Evolutionary conservation across 140 eudicot genomes (phyloP), one percentile per base, ranked within the genome.

Genomic region (Anethum foeniculum): DNA sequence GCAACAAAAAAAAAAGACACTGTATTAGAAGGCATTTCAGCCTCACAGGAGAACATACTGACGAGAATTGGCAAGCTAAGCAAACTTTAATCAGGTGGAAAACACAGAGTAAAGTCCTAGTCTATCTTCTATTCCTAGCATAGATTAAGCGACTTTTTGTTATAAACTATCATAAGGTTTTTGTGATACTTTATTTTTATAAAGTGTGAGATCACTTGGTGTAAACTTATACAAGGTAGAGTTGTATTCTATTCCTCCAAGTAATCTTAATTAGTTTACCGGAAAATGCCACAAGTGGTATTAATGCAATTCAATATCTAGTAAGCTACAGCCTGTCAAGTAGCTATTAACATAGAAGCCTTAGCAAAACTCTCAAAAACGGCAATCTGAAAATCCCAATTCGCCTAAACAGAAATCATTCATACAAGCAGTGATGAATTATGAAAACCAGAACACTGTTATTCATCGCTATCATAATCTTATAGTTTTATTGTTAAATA

Each of bases 281-380:
- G 15, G 43, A 67, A 67, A 67, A 67, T 23, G 74, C 23, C 30
- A 28, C 5, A 67, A n/a, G 30, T 30, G 73, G 9, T 67, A 28
- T 30, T 28, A n/a, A 13, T 30, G 73, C 41, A 32, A 30, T 67
- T 67, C 23, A 28, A 8, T 7, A 28, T 27, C 73, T 32, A 28
- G 74, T 32, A 32, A 67, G 43, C n/a, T 28, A 28, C 74, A 67
- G 39, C 43, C 74, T 28, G 43, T 67, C 43, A 30, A 28, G 34
- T 14, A 67, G 74, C n/a, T n/a, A n/a, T n/a, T n/a, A n/a, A n/a
- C 74, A 67, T 67, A 67, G 73, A 67, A 67, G 3, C 73, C 12
- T 1, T 2, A 30, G 6, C n/a, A 15, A 30, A 67, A 30, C 18
- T 30, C 39, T 32, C 74, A 32, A 30, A 62, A 67, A 30, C 44